A percentile compares a stretch with the other conserved stretches of the same genome.
Conservation (phyloP, 2,329 filamentous ascomycete species). For the Diaporthe eres region DNA sequence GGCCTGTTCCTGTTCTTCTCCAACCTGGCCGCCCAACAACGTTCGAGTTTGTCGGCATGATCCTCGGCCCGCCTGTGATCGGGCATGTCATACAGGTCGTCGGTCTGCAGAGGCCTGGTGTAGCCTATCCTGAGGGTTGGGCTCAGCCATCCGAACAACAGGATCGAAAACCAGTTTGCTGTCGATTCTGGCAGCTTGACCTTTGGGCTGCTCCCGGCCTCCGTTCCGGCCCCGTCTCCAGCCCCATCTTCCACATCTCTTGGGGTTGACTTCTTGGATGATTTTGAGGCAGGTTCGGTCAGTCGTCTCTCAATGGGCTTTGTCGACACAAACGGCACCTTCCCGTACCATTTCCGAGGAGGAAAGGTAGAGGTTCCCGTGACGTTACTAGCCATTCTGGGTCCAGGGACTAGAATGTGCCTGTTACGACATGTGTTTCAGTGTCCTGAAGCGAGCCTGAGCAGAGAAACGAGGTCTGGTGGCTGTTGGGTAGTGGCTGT, state of each 20-base stretch:
- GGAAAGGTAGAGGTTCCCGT: conserved; percentile 46
- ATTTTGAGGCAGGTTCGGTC: conserved; percentile 34
- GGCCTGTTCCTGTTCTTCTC: conserved; percentile 37
- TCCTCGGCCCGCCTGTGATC: conserved; percentile 39
- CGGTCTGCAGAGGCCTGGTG: conserved; percentile 44
- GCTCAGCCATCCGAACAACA: conserved; percentile 47
- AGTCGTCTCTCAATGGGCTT: conserved; percentile 45
- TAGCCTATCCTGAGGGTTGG: conserved; percentile 44
- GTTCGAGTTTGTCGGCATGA: conserved; percentile 46
- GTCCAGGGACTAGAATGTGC: conserved; percentile 16
- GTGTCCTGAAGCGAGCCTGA: conserved; percentile 24
- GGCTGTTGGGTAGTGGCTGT: conserved; percentile 10
- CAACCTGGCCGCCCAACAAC: conserved; percentile 43
- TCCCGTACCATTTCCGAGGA: conserved; percentile 50
- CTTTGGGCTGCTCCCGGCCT: conserved; percentile 25
- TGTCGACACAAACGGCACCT: conserved; percentile 49
- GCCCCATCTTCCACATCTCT: conserved; percentile 19
- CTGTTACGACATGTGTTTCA: conserved; percentile 28
- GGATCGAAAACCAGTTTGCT: conserved; percentile 44
- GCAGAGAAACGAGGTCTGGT: conserved; percentile 30
- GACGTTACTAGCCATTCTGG: conserved; percentile 45
- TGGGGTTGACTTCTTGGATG: neutral
- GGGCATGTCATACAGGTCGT: conserved; percentile 44
- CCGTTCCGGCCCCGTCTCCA: conserved; percentile 27
- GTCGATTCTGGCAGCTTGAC: conserved; percentile 43